phyloP scores from a whole-genome alignment of 768 basidiomycete species.

The Tylopilus intermedius region DNA sequence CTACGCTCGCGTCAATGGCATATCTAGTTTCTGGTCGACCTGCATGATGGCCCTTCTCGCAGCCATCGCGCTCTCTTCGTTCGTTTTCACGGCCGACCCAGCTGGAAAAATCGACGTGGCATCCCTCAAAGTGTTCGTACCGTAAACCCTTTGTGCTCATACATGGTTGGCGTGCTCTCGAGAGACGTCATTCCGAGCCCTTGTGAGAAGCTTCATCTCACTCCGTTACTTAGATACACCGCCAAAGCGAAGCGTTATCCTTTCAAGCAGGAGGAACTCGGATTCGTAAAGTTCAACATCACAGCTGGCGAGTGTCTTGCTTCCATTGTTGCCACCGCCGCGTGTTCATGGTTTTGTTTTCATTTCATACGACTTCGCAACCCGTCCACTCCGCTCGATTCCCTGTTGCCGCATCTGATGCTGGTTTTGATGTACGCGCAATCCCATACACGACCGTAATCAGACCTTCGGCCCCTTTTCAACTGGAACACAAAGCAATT shows the following conservation, averaged over 20 bases:
- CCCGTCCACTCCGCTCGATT: constrained; percentile 6
- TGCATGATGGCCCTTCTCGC: constrained; percentile 69
- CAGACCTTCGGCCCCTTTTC: constrained; percentile 81
- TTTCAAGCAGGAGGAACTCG: constrained; percentile 65
- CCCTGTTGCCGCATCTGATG: constrained; percentile 15
- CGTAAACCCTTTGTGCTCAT: not conserved
- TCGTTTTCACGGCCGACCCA: constrained; percentile 56
- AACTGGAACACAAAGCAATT: constrained; percentile 97
- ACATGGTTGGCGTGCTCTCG: constrained; percentile 5
- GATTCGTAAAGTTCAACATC: constrained; percentile 77
- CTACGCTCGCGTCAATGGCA: constrained; percentile 67
- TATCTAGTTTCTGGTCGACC: constrained; percentile 67
- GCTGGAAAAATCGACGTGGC: constrained; percentile 54
- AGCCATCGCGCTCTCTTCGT: constrained; percentile 69
- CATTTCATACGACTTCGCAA: constrained; percentile 19
- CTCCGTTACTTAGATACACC: constrained; percentile 35
- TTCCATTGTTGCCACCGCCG: constrained; percentile 24
- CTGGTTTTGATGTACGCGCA: not conserved
- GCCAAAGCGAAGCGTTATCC: constrained; percentile 51
- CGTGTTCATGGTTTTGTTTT: constrained; percentile 26
- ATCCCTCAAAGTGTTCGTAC: constrained; percentile 72
- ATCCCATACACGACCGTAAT: constrained; percentile 1
- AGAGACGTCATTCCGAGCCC: constrained; percentile 8
- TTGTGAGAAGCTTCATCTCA: constrained; percentile 14
- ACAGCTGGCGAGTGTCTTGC: constrained; percentile 56